These are phyloP conservation scores for Candida fluviatilis DNA, from an alignment of 805 yeast species.

Conservation along the genomic window DNA sequence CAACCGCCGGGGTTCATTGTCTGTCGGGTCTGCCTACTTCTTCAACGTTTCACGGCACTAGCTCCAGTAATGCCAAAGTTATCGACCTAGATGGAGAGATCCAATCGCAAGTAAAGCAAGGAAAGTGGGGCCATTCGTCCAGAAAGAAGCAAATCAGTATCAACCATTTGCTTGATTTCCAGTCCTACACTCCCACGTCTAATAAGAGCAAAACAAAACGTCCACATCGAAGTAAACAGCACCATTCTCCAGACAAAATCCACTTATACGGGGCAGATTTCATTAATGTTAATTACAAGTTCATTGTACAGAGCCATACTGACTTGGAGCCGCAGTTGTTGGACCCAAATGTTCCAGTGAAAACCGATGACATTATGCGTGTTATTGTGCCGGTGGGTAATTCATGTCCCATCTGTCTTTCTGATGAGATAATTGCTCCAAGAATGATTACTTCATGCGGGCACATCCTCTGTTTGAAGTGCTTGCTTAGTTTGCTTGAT, in stretches of 20 bases:
- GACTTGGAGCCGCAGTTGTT: slow-evolving; percentile 53
- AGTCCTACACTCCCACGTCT: slow-evolving; percentile 20
- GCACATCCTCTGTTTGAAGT: slow-evolving; percentile 82
- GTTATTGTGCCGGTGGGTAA: slow-evolving; percentile 73
- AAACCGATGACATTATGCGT: slow-evolving; percentile 57
- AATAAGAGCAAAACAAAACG: background rate
- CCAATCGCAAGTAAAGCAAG: slow-evolving; percentile 12
- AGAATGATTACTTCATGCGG: slow-evolving; percentile 91
- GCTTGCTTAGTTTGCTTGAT: slow-evolving; percentile 68
- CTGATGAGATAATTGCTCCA: slow-evolving; percentile 84
- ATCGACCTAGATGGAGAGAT: no score
- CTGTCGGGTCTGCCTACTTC: no score
- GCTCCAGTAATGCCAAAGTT: no score
- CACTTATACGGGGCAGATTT: slow-evolving; percentile 61
- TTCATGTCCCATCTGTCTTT: slow-evolving; percentile 89
- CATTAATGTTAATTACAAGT: slow-evolving; percentile 80
- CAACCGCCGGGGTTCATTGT: no score
- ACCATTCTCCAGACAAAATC: slow-evolving; percentile 20
- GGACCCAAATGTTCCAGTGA: slow-evolving; percentile 76
- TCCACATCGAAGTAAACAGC: slow-evolving; percentile 6
- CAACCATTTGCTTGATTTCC: slow-evolving; percentile 63
- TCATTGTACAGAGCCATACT: slow-evolving; percentile 66
- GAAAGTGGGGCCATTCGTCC: slow-evolving; percentile 4
- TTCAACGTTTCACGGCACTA: no score
- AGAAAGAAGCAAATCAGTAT: slow-evolving; percentile 22